phyloP scores from a whole-genome alignment of 2,329 filamentous ascomycete species.

The Cordyceps fumosorosea region DNA sequence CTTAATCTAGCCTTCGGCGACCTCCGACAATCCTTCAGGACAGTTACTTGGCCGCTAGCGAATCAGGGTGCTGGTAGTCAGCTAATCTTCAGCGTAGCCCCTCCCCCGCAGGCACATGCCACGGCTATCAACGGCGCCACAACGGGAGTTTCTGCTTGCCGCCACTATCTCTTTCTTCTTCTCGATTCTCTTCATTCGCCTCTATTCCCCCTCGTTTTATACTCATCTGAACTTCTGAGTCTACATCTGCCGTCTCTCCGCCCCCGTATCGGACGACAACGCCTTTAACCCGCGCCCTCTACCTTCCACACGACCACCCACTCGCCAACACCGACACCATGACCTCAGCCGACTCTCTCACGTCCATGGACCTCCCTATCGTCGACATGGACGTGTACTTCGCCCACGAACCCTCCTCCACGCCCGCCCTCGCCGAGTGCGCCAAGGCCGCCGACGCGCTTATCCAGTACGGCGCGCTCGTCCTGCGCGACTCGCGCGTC shows the following conservation, averaged over 20 bases:
- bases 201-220: too few relatives aligned
- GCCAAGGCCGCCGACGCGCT: slow-evolving; percentile 47
- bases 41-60: not conserved
- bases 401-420: slow-evolving; percentile 32
- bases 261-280: not conserved
- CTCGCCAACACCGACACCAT: not conserved
- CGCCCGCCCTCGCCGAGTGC: slow-evolving; percentile 45
- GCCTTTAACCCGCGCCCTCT: not conserved
- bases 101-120: slow-evolving; percentile 10
- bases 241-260: not conserved
- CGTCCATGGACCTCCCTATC: slow-evolving; percentile 51
- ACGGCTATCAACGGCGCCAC: slow-evolving; percentile 1
- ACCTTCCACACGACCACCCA: not conserved
- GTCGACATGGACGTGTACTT: slow-evolving; percentile 55
- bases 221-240: not conserved
- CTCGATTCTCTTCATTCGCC: too few relatives aligned
- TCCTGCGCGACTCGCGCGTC: slow-evolving; percentile 54
- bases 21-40: not conserved
- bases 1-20: not conserved
- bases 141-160: not conserved
- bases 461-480: slow-evolving; percentile 52
- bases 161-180: not conserved
- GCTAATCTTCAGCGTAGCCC: not conserved
- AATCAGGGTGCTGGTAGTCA: not conserved
- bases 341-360: slow-evolving; percentile 13